Percentiles rank a stretch among this genome's conserved stretches.
These are phyloP conservation scores for Parathielavia hyrcaniae DNA, from an alignment of 495 filamentous ascomycete species.

Conservation along the genomic window DNA sequence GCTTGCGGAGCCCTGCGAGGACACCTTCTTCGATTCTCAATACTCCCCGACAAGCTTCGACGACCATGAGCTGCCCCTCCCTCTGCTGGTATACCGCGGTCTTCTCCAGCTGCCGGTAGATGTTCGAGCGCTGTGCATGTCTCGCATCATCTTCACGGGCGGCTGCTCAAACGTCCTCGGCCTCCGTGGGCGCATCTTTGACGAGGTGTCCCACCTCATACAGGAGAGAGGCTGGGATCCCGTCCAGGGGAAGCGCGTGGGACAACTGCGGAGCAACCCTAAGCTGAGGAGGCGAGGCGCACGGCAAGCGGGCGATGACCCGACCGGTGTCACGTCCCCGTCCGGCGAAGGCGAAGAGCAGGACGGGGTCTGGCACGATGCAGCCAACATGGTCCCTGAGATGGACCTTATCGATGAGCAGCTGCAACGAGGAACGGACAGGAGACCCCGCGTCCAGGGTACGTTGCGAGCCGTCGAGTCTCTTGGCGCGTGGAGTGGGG, in stretches of 20 bases:
- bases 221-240: conserved; percentile 68
- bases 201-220: conserved; percentile 62
- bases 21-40: conserved; percentile 58
- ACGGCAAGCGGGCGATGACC: conserved; percentile 28
- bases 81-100: conserved; percentile 64
- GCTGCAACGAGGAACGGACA: conserved; percentile 47
- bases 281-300: conserved; percentile 41
- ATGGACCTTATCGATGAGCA: conserved; percentile 60
- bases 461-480: conserved; percentile 70
- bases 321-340: conserved; percentile 13
- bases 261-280: conserved; percentile 49
- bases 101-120: conserved; percentile 73
- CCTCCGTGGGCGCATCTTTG: conserved; percentile 68
- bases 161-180: conserved; percentile 76
- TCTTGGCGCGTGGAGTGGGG: conserved; percentile 83
- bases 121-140: conserved; percentile 77
- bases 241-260: conserved; percentile 56
- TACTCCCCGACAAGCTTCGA: conserved; percentile 53
- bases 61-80: conserved; percentile 76
- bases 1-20: conserved; percentile 69
- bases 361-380: conserved; percentile 35
- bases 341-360: conserved; percentile 19
- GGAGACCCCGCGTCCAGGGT: conserved; percentile 47
- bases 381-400: conserved; percentile 45
- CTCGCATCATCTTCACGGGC: conserved; percentile 81